Percentiles rank a stretch among this genome's conserved stretches.
Conservation (phyloP, 2,329 filamentous ascomycete genomes). For the Esteya vermicola region DNA sequence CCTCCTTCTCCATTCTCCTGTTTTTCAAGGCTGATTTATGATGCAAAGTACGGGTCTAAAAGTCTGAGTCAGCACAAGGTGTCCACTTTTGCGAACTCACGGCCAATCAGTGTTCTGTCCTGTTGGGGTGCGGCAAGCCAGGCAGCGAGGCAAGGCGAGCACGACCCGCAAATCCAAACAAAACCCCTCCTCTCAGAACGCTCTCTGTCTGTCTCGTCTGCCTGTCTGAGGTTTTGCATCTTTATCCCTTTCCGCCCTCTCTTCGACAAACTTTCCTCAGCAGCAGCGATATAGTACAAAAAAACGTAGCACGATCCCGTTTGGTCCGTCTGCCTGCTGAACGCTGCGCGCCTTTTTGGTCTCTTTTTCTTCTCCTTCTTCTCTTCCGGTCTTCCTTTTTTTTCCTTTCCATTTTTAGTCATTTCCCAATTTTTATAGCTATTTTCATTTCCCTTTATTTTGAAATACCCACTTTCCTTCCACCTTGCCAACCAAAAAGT, state of each 20-base stretch:
- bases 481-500: slow-evolving; percentile 4
- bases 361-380: background rate
- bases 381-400: background rate
- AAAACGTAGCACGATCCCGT: no score
- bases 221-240: no score
- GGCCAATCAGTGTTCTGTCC: no score
- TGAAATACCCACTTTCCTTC: slow-evolving; percentile 8
- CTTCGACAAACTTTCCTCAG: background rate
- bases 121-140: no score
- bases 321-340: no score
- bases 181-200: slow-evolving; percentile 4
- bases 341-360: background rate
- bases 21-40: no score
- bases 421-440: slow-evolving; percentile 1
- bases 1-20: no score
- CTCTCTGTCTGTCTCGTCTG: no score
- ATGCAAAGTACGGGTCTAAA: no score
- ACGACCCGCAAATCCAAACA: slow-evolving; percentile 6
- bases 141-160: background rate
- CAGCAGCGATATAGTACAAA: no score
- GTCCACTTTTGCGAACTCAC: no score
- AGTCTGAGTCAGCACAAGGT: no score
- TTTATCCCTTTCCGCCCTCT: background rate
- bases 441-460: slow-evolving; percentile 3
- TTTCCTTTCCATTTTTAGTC: slow-evolving; percentile 1